Percentiles rank a stretch among this genome's conserved stretches.
Conservation (phyloP, 2,329 filamentous ascomycete species). For the Fusarium tuaranense region DNA sequence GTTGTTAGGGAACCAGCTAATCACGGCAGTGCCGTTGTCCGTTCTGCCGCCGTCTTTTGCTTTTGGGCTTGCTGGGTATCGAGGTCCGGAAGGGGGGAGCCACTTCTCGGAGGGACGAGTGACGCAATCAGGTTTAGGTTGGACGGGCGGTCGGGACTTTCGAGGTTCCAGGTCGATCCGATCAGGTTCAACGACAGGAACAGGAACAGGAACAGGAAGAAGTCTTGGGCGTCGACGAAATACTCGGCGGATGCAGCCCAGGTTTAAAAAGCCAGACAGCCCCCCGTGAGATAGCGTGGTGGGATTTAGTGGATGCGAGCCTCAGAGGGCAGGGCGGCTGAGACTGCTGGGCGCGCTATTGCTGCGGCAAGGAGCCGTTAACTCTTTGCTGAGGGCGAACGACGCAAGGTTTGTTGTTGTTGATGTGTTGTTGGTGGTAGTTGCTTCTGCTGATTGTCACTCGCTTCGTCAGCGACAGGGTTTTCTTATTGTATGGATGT, state of each 20-base stretch:
- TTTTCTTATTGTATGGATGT: conserved; percentile 31
- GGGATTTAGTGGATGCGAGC: conserved; percentile 13
- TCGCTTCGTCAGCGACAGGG: conserved; percentile 27
- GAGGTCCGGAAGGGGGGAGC: conserved; percentile 18
- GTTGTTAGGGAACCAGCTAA: conserved; percentile 37
- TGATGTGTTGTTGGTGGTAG: conserved; percentile 16
- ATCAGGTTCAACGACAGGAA: background rate
- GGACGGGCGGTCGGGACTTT: background rate
- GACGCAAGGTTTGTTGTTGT: conserved; percentile 20
- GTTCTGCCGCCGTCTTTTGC: conserved; percentile 38
- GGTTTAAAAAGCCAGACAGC: conserved; percentile 4
- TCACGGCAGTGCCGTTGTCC: conserved; percentile 45
- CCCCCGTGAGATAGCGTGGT: background rate
- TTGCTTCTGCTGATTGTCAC: conserved; percentile 32
- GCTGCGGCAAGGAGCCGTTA: conserved; percentile 18
- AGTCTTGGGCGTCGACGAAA: background rate
- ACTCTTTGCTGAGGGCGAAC: conserved; percentile 26
- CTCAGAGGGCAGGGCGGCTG: conserved; percentile 26
- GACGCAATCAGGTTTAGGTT: conserved; percentile 20
- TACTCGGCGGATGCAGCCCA: background rate
- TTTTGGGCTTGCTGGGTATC: conserved; percentile 25
- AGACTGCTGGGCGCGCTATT: conserved; percentile 27
- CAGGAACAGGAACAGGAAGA: no score
- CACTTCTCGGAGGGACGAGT: conserved; percentile 20
- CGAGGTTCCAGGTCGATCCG: background rate